Base-by-base conservation (phyloP, 2,329 filamentous ascomycete genomes). In the Colletotrichum sidae region DNA sequence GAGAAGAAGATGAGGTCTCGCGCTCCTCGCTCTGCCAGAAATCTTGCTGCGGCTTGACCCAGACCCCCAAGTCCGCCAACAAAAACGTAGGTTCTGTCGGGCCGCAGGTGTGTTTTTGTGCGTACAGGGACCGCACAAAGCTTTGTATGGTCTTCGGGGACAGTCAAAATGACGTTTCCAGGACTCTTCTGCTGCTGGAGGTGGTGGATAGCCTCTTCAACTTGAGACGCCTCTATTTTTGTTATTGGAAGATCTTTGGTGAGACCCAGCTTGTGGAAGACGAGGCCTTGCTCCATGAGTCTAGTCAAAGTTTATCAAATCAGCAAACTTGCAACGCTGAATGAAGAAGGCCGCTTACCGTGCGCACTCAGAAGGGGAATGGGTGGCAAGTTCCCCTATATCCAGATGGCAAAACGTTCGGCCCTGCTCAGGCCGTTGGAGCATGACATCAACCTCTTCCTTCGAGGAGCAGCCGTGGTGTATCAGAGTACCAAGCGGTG, bases 101-200 rank as follows among this genome's bases (percentile, higher is more conserved):
- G 13, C 2, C 60, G 64, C 11, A 65, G 55, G 10, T 6, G 25
- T 11, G 52, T 37, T 2, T 13, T 37, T 10, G 37, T 13, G 6
- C 13, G 17, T 11, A 15, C 17, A 3, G 63, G 42, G 4, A 8
- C 6, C 4, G 54, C 39, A 0, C 34, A 11, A 2, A 51, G 13
- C 17, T 53, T 10, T 8, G 8, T 3, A 9, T 25, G 37, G 9
- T 39, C 35, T 3, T 46, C 33, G 6, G 53, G 68, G 63, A 74
- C 66, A 38, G 60, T 69, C 12, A 81, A 53, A 12, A 83, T 74
- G 12, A 84, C 78, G 55, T 82, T 83, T 0, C 81, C 81, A 42
- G 80, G 78, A 65, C 83, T 81, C 35, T 70, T 70, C 1, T 79
- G 81, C 2, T 71, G 72, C 57, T 83, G 79, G 76, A 85, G 78